A percentile compares a stretch with the other conserved stretches of the same genome.
Conservation (phyloP, 1,284 basidiomycete genomes). For the Cystobasidiaceae sp. region DNA sequence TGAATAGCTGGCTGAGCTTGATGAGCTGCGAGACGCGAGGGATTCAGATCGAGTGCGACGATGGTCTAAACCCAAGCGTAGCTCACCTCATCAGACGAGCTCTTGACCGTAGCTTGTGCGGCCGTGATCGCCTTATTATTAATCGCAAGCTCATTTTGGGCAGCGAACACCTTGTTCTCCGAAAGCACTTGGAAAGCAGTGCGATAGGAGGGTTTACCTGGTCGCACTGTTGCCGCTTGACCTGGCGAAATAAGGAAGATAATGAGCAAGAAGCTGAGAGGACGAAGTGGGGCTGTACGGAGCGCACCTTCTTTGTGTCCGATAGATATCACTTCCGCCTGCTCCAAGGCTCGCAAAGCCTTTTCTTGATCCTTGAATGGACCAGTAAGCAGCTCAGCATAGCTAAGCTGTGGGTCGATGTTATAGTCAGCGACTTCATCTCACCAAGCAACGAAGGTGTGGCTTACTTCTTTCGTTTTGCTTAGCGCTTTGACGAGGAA, state of each 20-base stretch:
- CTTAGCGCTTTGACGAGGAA: conserved; percentile 69
- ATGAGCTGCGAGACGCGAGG: conserved; percentile 32
- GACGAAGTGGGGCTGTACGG: background rate
- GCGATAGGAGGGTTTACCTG: conserved; percentile 83
- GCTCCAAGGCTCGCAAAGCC: conserved; percentile 77
- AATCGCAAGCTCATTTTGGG: conserved; percentile 72
- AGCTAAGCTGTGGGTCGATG: conserved; percentile 57
- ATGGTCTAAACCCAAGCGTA: conserved; percentile 49
- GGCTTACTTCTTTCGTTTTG: conserved; percentile 60
- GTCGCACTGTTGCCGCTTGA: conserved; percentile 73
- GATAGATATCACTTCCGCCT: conserved; percentile 80
- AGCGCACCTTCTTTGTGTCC: conserved; percentile 63
- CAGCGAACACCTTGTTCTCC: conserved; percentile 70
- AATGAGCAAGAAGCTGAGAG: background rate
- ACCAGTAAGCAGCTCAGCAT: conserved; percentile 73
- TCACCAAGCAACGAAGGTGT: background rate
- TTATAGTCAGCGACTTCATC: conserved; percentile 1
- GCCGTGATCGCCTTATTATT: conserved; percentile 67
- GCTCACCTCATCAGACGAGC: conserved; percentile 69
- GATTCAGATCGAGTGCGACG: background rate
- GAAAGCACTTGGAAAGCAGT: conserved; percentile 78
- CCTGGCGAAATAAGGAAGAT: conserved; percentile 55
- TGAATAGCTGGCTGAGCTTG: conserved; percentile 38
- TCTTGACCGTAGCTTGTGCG: conserved; percentile 61
- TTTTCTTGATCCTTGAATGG: conserved; percentile 89